Conservation (phyloP, 108 stramenopile species). For the Fragilariopsis cylindrus region DNA sequence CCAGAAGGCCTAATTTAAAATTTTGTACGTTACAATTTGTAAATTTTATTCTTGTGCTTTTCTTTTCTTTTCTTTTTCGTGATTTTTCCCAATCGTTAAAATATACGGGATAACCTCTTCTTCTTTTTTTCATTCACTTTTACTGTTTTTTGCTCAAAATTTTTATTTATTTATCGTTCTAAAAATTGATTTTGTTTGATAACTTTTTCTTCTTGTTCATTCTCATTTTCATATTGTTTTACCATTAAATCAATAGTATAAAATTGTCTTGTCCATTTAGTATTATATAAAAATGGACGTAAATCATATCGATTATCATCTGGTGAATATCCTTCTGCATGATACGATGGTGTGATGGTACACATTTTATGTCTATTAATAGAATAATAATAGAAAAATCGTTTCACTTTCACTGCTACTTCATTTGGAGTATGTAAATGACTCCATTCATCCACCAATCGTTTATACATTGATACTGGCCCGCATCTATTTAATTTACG, state of each 20-base stretch:
- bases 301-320: slow-evolving; percentile 99
- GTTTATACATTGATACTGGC: slow-evolving; percentile 94
- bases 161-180: background rate
- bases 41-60: too few species aligned
- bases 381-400: slow-evolving; percentile 95
- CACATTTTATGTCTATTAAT: slow-evolving; percentile 99
- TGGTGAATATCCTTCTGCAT: slow-evolving; percentile 95
- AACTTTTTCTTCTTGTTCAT: slow-evolving; percentile 1
- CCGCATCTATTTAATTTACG: slow-evolving; percentile 93
- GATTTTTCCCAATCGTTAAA: too few species aligned
- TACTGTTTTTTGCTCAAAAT: too few species aligned
- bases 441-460: slow-evolving; percentile 78
- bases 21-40: too few species aligned
- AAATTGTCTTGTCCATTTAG: slow-evolving; percentile 91
- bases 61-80: too few species aligned
- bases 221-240: slow-evolving; percentile 11
- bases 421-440: slow-evolving; percentile 47
- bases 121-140: too few species aligned
- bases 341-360: slow-evolving; percentile 97
- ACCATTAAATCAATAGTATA: slow-evolving; percentile 59
- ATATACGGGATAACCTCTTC: too few species aligned
- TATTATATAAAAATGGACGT: slow-evolving; percentile 94
- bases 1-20: too few species aligned
- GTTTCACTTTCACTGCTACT: slow-evolving; percentile 88
- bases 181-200: slow-evolving; percentile 1